Percentiles rank a stretch among this genome's conserved stretches.
These are phyloP conservation scores for Rhodotorula sp. DNA, from an alignment of 1,284 basidiomycete species.

Conservation along the genomic window DNA sequence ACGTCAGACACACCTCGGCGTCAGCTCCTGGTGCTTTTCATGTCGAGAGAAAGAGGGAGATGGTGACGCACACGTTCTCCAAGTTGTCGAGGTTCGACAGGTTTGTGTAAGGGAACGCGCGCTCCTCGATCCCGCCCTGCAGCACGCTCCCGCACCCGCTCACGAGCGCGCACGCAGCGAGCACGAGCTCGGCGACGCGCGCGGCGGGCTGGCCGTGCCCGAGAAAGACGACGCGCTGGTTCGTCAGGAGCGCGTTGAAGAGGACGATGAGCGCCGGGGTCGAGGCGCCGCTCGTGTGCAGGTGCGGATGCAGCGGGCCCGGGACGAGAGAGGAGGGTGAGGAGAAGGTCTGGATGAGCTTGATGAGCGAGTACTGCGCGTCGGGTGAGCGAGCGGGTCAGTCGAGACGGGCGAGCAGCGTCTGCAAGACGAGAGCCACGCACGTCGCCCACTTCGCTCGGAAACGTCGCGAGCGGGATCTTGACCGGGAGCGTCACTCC, in stretches of 20 bases:
- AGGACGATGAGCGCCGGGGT: slow-evolving; percentile 93
- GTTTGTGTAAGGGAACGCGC: slow-evolving; percentile 92
- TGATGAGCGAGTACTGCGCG: slow-evolving; percentile 83
- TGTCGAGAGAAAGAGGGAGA: background rate
- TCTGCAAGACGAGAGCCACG: slow-evolving; percentile 50
- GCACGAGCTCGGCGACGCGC: slow-evolving; percentile 82
- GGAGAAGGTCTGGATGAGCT: slow-evolving; percentile 85
- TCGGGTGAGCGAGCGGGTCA: background rate
- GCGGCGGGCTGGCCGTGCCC: slow-evolving; percentile 73
- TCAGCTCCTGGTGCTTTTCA: background rate
- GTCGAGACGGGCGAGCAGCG: background rate
- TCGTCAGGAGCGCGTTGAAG: slow-evolving; percentile 90
- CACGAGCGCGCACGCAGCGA: slow-evolving; percentile 87
- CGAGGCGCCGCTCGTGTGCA: slow-evolving; percentile 84
- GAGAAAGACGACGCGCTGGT: slow-evolving; percentile 90
- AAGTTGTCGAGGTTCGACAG: slow-evolving; percentile 84
- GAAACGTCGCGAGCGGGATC: slow-evolving; percentile 78
- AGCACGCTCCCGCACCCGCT: slow-evolving; percentile 86
- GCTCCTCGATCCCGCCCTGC: slow-evolving; percentile 73
- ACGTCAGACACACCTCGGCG: too few relatives aligned
- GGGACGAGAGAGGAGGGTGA: slow-evolving; percentile 62
- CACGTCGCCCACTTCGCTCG: slow-evolving; percentile 94
- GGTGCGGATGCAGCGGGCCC: slow-evolving; percentile 81
- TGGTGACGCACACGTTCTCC: slow-evolving; percentile 70
- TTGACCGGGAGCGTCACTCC: slow-evolving; percentile 66